Base-by-base conservation (phyloP, 2,329 filamentous ascomycete genomes). In the Fusarium sp. region DNA sequence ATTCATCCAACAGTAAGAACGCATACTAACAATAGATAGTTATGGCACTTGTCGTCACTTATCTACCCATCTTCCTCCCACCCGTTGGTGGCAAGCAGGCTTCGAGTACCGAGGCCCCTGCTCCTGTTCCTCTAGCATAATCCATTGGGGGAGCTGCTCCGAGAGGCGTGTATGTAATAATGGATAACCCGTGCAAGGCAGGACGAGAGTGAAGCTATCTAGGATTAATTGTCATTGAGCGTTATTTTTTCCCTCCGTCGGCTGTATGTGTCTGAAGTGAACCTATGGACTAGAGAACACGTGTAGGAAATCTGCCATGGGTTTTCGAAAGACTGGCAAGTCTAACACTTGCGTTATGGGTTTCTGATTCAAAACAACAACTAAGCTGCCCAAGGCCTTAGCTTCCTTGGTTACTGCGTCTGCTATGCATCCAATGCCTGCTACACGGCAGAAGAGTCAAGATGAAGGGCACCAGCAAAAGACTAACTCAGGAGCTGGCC, bases 31-130 rank as follows among this genome's bases (percentile, higher is more conserved):
- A 20, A 9, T 12, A 52, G 13, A 65, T 65, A 91, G 88, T 89
- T 64, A 87, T 91, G 85, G 85, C 88, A 41, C 83, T 91, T 51
- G 81, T 77, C 65, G 82, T 86, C 32, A 84, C 82, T 54, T 87
- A 87, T 67, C 79, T 86, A 56, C 84, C 84, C 24, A 78, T 87
- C 53, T 86, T 87, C 77, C 75, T 87, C 55, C 84, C 84, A 5
- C 83, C 82, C 12, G 70, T 76, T 18, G 57, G 77, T 69, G 75
- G 73, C 46, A 59, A 61, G 24, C 57, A 65, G 38, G 77, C 75
- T 43, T 79, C 81, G 32, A 74, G 76, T 47, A 82, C 81, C 49
- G 78, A 74, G 43, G 70, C 78, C 7, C 71, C 78, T 27, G 69
- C 69, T 43, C 69, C 69, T 47, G 65, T 62, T 53, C 69, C 69